These are phyloP conservation scores for Gossypium gossypioides DNA, from an alignment of 441 rosid genomes.

Conservation along the genomic window DNA sequence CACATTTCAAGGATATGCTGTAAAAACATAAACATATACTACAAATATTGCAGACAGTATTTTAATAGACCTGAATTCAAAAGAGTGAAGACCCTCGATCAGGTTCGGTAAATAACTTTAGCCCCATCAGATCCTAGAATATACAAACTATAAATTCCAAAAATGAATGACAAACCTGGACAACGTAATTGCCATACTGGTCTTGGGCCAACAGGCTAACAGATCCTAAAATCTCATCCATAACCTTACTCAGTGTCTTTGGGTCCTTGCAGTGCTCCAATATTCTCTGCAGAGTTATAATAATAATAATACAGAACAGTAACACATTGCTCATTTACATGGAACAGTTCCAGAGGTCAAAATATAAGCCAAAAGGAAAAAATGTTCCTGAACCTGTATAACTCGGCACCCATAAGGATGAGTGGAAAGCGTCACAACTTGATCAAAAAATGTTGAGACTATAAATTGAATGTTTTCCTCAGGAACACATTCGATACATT, in stretches of 20 bases:
- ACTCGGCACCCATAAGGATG: constrained; percentile 93
- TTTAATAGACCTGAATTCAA: background rate
- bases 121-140: background rate
- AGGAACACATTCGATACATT: constrained; percentile 78
- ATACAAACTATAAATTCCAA: background rate
- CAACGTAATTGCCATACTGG: constrained; percentile 86
- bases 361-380: background rate
- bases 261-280: constrained; percentile 64
- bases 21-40: background rate
- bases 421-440: constrained; percentile 67
- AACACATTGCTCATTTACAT: background rate
- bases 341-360: background rate
- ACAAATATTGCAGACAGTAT: background rate
- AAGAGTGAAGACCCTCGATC: background rate
- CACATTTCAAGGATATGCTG: background rate
- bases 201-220: constrained; percentile 80
- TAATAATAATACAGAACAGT: background rate
- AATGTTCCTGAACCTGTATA: constrained; percentile 44
- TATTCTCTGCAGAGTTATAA: constrained; percentile 48
- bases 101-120: background rate
- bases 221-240: constrained; percentile 70
- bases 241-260: constrained; percentile 60
- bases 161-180: constrained; percentile 47
- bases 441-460: constrained; percentile 52
- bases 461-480: constrained; percentile 33